Evolutionary conservation across 2,329 filamentous ascomycete genomes (phyloP).

Genomic region (Colletotrichum lupini): DNA sequence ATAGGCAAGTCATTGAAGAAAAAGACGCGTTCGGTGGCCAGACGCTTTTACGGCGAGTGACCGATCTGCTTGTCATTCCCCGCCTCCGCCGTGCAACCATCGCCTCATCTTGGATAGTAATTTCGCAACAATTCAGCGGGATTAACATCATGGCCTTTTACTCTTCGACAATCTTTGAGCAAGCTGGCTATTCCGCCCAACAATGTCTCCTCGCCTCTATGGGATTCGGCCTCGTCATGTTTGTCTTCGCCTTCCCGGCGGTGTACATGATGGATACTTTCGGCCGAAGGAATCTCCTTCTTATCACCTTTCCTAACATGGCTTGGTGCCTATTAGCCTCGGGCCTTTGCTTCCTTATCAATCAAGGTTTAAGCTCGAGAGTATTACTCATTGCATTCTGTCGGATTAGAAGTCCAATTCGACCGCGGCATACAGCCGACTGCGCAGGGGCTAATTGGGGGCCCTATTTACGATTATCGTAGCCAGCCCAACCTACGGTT

Average conservation of each 20-base stretch:
- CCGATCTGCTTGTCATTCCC: slow-evolving; percentile 60
- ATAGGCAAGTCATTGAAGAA: slow-evolving; percentile 55
- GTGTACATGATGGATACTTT: slow-evolving; percentile 70
- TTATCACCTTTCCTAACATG: slow-evolving; percentile 56
- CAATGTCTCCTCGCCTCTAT: slow-evolving; percentile 63
- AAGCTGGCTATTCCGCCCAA: slow-evolving; percentile 54
- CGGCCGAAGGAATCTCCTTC: slow-evolving; percentile 62
- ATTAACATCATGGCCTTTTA: slow-evolving; percentile 62
- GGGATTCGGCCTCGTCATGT: slow-evolving; percentile 69
- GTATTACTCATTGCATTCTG: slow-evolving; percentile 63
- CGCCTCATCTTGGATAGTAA: slow-evolving; percentile 44
- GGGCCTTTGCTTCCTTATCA: slow-evolving; percentile 63
- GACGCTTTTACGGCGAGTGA: slow-evolving; percentile 52
- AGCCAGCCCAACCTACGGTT: too few relatives aligned
- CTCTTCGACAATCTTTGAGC: slow-evolving; percentile 58
- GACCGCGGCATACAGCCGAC: too few relatives aligned
- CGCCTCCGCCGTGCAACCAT: slow-evolving; percentile 56
- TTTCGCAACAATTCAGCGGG: slow-evolving; percentile 46
- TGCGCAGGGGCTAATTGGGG: too few relatives aligned
- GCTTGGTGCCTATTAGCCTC: slow-evolving; percentile 52
- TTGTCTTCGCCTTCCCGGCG: slow-evolving; percentile 68
- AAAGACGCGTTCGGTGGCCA: slow-evolving; percentile 49
- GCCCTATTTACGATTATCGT: too few relatives aligned
- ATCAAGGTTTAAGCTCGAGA: slow-evolving; percentile 49
- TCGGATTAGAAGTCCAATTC: too few relatives aligned